Percentiles rank a stretch among this genome's conserved stretches.
phyloP scores from a whole-genome alignment of 1,284 basidiomycete species.

The Athelia psychrophila region DNA sequence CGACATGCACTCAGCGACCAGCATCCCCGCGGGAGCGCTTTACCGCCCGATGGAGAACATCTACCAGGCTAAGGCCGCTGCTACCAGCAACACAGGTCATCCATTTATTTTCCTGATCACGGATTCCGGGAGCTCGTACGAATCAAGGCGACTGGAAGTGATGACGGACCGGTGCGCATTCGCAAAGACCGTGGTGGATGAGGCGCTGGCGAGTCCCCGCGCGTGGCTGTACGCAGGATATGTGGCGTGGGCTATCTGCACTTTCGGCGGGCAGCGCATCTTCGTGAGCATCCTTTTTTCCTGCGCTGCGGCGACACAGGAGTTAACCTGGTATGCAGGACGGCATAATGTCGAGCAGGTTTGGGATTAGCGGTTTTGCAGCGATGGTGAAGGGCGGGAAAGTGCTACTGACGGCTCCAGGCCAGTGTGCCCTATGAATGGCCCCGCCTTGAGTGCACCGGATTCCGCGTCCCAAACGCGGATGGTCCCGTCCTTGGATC shows the following conservation, averaged over 20 bases:
- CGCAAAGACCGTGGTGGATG: slow-evolving; percentile 22
- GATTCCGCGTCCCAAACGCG: too few species aligned
- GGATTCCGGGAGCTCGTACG: too few species aligned
- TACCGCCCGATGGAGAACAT: slow-evolving; percentile 24
- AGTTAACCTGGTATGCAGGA: slow-evolving; percentile 2
- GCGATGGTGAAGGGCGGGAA: slow-evolving; percentile 7
- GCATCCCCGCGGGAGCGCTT: slow-evolving; percentile 18
- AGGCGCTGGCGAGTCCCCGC: slow-evolving; percentile 18
- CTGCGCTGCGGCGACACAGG: too few species aligned
- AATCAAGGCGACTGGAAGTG: too few species aligned
- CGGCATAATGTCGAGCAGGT: slow-evolving; percentile 11
- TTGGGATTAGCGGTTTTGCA: slow-evolving; percentile 13
- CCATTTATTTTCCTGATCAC: too few species aligned
- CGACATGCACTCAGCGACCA: slow-evolving; percentile 3
- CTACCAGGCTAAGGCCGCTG: slow-evolving; percentile 9
- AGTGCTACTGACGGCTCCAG: background rate
- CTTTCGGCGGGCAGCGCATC: slow-evolving; percentile 19
- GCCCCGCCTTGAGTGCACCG: too few species aligned
- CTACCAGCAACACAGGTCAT: slow-evolving; percentile 14
- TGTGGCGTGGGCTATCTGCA: slow-evolving; percentile 18
- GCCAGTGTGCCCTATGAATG: too few species aligned
- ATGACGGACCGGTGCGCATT: slow-evolving; percentile 11
- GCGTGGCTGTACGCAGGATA: slow-evolving; percentile 23
- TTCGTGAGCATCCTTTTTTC: slow-evolving; percentile 2
- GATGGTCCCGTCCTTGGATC: too few species aligned